Evolutionary conservation across 805 yeast species (phyloP).

Genomic region (Hanseniaspora valbyensis): DNA sequence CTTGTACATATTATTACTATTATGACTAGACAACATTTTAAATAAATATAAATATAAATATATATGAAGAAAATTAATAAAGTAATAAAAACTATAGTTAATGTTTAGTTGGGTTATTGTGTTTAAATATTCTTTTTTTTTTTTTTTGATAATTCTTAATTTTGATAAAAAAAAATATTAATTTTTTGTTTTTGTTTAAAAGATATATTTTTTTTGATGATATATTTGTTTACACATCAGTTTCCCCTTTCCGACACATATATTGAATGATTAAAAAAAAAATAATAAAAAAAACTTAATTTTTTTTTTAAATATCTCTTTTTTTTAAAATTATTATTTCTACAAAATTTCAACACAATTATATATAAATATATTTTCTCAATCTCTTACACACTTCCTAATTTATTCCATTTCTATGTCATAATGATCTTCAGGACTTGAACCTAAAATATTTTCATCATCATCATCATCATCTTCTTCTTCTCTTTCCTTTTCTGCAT

Average conservation of each 20-base stretch:
- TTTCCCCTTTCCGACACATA: slow-evolving; percentile 2
- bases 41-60: no score
- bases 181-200: neutral
- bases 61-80: neutral
- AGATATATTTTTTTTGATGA: neutral
- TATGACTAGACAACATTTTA: neutral
- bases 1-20: slow-evolving; percentile 10
- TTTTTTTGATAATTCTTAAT: no score
- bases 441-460: no score
- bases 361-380: no score
- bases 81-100: no score
- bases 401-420: neutral
- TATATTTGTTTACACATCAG: slow-evolving; percentile 17
- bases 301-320: neutral
- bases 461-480: neutral
- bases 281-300: neutral
- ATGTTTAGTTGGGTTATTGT: no score
- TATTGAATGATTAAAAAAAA: neutral
- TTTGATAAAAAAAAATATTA: no score
- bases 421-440: no score
- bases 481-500: neutral
- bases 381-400: no score
- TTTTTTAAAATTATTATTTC: no score
- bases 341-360: no score
- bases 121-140: no score